Evolutionary conservation across 805 yeast genomes (phyloP), one percentile per base, ranked within the genome.

Genomic region (Grigorovia humatica): DNA sequence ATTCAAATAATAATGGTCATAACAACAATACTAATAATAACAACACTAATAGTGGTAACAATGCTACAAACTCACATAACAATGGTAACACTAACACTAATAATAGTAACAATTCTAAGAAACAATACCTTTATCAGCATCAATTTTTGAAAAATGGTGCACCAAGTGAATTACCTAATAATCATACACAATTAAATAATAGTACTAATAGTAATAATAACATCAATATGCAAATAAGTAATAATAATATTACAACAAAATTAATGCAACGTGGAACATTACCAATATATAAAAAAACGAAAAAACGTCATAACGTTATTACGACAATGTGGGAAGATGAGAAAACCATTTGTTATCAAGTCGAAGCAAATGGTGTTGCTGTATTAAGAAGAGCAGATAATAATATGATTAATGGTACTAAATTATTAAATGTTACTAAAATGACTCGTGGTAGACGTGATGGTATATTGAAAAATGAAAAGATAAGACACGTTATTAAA

Each of bases 241-340:
- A 13, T 32, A 32, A 32, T 32, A 23, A 23, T 23, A 32, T 32
- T 32, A 32, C 38, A 4, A 32, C 38, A 32, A 32, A 32, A 32
- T 8, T 32, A 32, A 32, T 32, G 38, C 38, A 32, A 32, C 38
- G 38, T 32, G 38, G 38, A 11, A 32, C 38, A 32, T 32, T 32
- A 32, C 38, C 38, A 9, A 32, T 32, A 32, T 32, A 32, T 32
- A 32, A 32, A 9, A 32, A 32, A 8, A 32, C 43, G 48, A 44
- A 29, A 35, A 23, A 20, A 29, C 32, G 44, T 9, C 44, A 19
- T 17, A 30, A 78, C 54, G 88, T 85, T 49, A 83, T 89, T 49
- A 85, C 93, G 20, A 85, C 93, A n/a, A 78, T 83, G 78, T 86
- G 95, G 95, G 93, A 86, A 63, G 95, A 86, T 64, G 95, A 86